phyloP scores from a whole-genome alignment of 208 protist species.

The Histomonas meleagridis region DNA sequence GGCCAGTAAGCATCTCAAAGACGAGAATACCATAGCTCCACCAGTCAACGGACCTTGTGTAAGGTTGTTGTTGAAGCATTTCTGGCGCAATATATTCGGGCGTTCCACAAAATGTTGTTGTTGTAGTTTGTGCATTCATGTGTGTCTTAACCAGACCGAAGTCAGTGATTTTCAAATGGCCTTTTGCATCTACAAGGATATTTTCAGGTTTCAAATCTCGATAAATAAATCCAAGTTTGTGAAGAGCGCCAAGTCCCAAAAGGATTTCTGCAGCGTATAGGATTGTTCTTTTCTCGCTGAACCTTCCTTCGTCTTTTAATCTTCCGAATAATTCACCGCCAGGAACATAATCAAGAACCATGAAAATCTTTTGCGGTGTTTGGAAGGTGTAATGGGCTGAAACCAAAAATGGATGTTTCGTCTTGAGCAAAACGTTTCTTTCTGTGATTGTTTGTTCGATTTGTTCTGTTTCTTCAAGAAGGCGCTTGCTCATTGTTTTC shows the following conservation, averaged over 20 bases:
- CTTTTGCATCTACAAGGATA: background rate
- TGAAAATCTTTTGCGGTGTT: background rate
- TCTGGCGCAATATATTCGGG: constrained; percentile 31
- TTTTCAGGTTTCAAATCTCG: constrained; percentile 37
- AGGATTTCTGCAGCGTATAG: background rate
- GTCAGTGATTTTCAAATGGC: background rate
- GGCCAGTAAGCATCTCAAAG: constrained; percentile 47
- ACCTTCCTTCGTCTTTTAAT: background rate
- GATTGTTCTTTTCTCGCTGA: background rate
- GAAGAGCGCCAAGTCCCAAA: background rate
- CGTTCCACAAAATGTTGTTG: constrained; percentile 5
- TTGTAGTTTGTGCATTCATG: background rate
- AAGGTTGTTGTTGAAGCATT: background rate
- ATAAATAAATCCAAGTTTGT: constrained; percentile 13
- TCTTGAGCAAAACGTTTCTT: background rate
- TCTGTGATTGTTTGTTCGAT: background rate
- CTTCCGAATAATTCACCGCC: background rate
- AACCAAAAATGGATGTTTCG: background rate
- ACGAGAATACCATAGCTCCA: constrained; percentile 19
- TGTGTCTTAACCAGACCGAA: constrained; percentile 17
- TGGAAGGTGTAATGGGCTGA: background rate
- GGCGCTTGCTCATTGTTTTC: background rate
- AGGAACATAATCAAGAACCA: background rate
- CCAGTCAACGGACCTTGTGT: background rate
- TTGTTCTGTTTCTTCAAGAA: background rate